Evolutionary conservation across 768 basidiomycete species (phyloP).

Genomic region (Epithele typhae): DNA sequence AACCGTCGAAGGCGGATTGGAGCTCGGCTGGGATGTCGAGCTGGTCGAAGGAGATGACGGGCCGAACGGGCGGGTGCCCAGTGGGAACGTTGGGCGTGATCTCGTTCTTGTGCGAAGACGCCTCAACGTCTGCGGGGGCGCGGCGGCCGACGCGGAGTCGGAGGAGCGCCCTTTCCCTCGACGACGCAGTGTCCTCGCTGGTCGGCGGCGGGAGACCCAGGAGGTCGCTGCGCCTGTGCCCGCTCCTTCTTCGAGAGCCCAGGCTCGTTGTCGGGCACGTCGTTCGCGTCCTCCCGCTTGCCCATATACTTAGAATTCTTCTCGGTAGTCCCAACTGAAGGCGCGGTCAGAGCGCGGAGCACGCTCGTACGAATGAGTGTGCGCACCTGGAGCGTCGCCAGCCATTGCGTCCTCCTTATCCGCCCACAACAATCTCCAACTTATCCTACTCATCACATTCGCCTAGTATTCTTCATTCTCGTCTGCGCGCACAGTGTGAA

Average conservation of each 20-base stretch:
- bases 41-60: constrained; percentile 71
- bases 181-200: constrained; percentile 30
- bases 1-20: constrained; percentile 57
- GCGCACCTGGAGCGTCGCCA: constrained; percentile 1
- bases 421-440: not conserved
- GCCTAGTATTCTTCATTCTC: constrained; percentile 10
- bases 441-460: constrained; percentile 1
- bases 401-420: constrained; percentile 2
- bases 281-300: constrained; percentile 34
- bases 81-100: constrained; percentile 65
- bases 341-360: not conserved
- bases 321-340: not conserved
- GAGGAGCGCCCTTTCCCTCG: constrained; percentile 19
- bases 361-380: not conserved
- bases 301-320: constrained; percentile 38
- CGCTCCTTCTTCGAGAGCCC: constrained; percentile 23
- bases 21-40: constrained; percentile 65
- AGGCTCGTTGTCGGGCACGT: constrained; percentile 4
- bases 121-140: constrained; percentile 41
- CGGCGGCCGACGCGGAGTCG: constrained; percentile 13
- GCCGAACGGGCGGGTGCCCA: constrained; percentile 44
- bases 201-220: not conserved
- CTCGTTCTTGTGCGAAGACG: constrained; percentile 67
- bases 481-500: constrained; percentile 1
- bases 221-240: not conserved